Evolutionary conservation across 768 basidiomycete species (phyloP), one percentile per base, ranked within the genome.

Genomic region (Leccinum broughii): DNA sequence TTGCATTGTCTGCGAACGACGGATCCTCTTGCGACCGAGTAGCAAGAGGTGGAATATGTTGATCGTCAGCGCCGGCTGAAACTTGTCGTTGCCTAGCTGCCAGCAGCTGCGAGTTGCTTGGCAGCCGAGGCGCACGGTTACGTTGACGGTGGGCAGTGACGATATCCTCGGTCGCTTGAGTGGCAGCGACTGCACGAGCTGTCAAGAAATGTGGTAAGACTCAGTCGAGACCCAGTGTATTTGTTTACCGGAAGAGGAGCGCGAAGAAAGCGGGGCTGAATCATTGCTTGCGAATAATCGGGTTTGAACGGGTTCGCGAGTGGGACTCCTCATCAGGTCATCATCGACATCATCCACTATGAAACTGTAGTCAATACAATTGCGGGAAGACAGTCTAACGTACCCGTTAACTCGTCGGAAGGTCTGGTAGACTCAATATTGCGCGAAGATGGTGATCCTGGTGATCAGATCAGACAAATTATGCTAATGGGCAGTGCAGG

Each of bases 81-180:
- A 15, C 4, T 24, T 59, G 57, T 24, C 30, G 20, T 15, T 49
- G 22, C 13, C 55, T 30, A 24, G 39, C 30, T 17, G 39, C 50
- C 17, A 34, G 10, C 11, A 63, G 32, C 9, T 60, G 52, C 0
- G n/a, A 48, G 14, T 60, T 54, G 50, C 49, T 61, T 4, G 59
- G 59, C 8, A 60, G n/a, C 13, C 48, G 13, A 49, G 48, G 48
- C 20, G 24, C 24, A 49, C 4, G 11, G 48, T 49, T 49, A 24
- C 24, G 6, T 44, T 10, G n/a, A 10, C 7, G 32, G 30, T 62
- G 58, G 15, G 11, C 11, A 24, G 22, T 20, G 15, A 62, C n/a
- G 3, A 59, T 13, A 14, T 56, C 24, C 13, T 49, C 1, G 11
- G 48, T 13, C 10, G 11, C 48, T 49, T 49, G 48, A 22, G 24